Evolutionary conservation across 371 early-diverging fungal genomes (phyloP).

Genomic region (Lichtheimia corymbifera): DNA sequence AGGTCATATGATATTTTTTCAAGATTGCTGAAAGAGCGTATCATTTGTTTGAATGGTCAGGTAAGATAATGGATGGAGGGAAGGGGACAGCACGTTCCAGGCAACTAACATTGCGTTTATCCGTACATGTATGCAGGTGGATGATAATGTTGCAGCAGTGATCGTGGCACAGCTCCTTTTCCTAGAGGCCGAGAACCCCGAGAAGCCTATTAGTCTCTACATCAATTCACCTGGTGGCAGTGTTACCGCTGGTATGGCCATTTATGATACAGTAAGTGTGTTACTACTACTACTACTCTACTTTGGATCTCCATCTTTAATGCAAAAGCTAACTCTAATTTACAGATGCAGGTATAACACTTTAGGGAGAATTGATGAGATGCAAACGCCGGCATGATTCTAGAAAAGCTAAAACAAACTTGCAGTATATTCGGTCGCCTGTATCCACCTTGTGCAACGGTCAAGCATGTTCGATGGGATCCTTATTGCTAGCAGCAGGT

Average conservation of each 20-base stretch:
- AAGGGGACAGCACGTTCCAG: not conserved
- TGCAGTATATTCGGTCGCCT: constrained; percentile 87
- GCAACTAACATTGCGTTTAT: not conserved
- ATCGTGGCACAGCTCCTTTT: constrained; percentile 95
- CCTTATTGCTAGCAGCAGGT: constrained; percentile 89
- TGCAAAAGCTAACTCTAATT: not conserved
- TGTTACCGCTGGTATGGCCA: constrained; percentile 95
- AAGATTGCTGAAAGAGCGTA: constrained; percentile 93
- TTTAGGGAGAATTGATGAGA: too few species aligned
- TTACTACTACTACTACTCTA: too few species aligned
- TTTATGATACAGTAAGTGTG: constrained; percentile 81
- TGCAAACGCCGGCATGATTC: too few species aligned
- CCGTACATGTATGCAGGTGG: constrained; percentile 50
- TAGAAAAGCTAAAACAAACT: not conserved
- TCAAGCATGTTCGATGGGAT: constrained; percentile 98
- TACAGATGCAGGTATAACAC: not conserved
- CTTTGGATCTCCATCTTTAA: not conserved
- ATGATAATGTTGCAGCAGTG: constrained; percentile 81
- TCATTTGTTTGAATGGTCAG: constrained; percentile 91
- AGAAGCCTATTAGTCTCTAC: constrained; percentile 91
- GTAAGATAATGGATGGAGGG: constrained; percentile 38
- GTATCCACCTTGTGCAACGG: constrained; percentile 95
- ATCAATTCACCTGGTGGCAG: constrained; percentile 97
- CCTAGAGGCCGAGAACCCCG: constrained; percentile 93
- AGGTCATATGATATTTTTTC: constrained; percentile 96